These are phyloP conservation scores for Phytophthora sansomeana DNA, from an alignment of 352 stramenopile species.

Conservation along the genomic window DNA sequence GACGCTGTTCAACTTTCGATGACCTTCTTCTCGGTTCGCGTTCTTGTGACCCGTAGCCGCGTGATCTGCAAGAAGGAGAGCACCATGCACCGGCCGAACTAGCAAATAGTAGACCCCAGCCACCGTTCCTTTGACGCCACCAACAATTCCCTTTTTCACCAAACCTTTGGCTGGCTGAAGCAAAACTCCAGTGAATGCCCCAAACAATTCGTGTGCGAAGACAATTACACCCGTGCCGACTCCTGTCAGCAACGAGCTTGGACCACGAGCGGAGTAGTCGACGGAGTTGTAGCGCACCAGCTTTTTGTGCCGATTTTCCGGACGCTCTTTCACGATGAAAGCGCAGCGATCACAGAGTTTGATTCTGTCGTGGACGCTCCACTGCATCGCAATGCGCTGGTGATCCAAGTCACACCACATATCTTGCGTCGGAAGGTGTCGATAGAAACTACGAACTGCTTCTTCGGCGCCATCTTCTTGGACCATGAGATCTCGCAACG, in stretches of 20 bases:
- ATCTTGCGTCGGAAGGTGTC: constrained; percentile 74
- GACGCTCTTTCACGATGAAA: constrained; percentile 31
- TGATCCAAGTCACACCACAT: constrained; percentile 77
- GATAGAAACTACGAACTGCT: constrained; percentile 87
- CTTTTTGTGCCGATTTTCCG: constrained; percentile 31
- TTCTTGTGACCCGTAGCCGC: constrained; percentile 51
- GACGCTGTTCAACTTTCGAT: constrained; percentile 36
- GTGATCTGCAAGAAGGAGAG: constrained; percentile 46
- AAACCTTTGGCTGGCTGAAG: constrained; percentile 38
- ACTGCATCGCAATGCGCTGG: constrained; percentile 39
- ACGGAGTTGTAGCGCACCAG: constrained; percentile 43
- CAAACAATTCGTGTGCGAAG: constrained; percentile 47
- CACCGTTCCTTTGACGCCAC: constrained; percentile 26
- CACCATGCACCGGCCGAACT: constrained; percentile 45
- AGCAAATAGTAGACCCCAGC: constrained; percentile 37
- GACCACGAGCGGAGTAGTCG: constrained; percentile 48
- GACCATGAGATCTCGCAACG: constrained; percentile 61
- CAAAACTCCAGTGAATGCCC: constrained; percentile 53
- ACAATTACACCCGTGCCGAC: constrained; percentile 23
- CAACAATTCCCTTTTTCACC: constrained; percentile 25
- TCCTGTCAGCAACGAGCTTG: constrained; percentile 36
- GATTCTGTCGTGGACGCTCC: constrained; percentile 38
- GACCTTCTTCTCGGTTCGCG: constrained; percentile 43
- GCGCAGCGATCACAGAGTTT: constrained; percentile 52
- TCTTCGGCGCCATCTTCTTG: constrained; percentile 85